phyloP scores from a whole-genome alignment of 2,329 filamentous ascomycete genomes.

The Aureobasidium sp. region DNA sequence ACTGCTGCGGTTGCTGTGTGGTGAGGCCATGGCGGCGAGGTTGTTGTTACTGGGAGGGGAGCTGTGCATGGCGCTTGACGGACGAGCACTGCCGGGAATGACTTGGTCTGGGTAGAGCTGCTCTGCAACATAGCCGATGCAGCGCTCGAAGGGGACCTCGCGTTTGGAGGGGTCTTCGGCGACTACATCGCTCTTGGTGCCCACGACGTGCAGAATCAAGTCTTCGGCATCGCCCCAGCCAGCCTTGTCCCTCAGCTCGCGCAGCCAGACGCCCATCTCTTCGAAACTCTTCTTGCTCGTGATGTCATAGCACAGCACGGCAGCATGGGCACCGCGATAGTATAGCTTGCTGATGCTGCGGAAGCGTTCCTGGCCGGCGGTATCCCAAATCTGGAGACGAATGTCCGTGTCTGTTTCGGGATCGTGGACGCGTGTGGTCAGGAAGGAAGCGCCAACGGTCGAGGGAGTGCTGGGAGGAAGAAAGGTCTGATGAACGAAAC shows the following conservation, averaged over 20 bases:
- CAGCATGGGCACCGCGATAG: slow-evolving; percentile 90
- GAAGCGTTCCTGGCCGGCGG: slow-evolving; percentile 90
- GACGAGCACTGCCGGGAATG: slow-evolving; percentile 40
- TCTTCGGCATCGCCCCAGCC: slow-evolving; percentile 43
- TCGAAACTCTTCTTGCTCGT: slow-evolving; percentile 76
- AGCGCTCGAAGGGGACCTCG: slow-evolving; percentile 87
- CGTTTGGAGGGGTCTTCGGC: slow-evolving; percentile 69
- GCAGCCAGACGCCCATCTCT: slow-evolving; percentile 88
- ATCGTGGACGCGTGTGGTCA: slow-evolving; percentile 62
- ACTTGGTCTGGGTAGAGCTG: slow-evolving; percentile 65
- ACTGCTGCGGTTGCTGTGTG: slow-evolving; percentile 47
- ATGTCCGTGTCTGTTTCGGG: slow-evolving; percentile 77
- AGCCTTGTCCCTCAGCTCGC: slow-evolving; percentile 72
- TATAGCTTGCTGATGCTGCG: slow-evolving; percentile 90
- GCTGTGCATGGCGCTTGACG: slow-evolving; percentile 11
- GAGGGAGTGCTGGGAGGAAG: slow-evolving; percentile 45
- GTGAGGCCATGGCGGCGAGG: slow-evolving; percentile 39
- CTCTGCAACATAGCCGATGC: slow-evolving; percentile 91
- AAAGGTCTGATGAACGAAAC: slow-evolving; percentile 65
- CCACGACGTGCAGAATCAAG: slow-evolving; percentile 87
- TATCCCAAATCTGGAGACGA: slow-evolving; percentile 94
- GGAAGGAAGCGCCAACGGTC: slow-evolving; percentile 43
- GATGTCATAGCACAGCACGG: slow-evolving; percentile 90
- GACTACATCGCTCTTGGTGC: slow-evolving; percentile 87
- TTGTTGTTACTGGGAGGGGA: slow-evolving; percentile 9